Evolutionary conservation across 78 protist species (phyloP).

Genomic region (Planoprotostelium fungivorum): DNA sequence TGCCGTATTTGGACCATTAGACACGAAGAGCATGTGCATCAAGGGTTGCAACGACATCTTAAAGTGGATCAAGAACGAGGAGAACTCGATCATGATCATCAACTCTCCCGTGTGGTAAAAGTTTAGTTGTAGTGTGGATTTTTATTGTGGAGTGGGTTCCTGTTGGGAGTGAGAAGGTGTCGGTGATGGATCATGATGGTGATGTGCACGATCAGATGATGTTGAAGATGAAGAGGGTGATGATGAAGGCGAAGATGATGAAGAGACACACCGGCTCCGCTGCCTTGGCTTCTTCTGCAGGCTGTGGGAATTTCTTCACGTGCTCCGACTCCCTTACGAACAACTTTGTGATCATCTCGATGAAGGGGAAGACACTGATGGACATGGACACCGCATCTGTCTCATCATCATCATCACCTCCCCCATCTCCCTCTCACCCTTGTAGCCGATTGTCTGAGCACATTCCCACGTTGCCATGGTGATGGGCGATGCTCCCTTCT

Average conservation of each 20-base stretch:
- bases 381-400: not conserved
- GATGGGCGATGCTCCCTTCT: not conserved
- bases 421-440: not conserved
- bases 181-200: too few relatives aligned
- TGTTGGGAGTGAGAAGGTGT: too few relatives aligned
- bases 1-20: slow-evolving; percentile 62
- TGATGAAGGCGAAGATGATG: too few relatives aligned
- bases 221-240: too few relatives aligned
- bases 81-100: not conserved
- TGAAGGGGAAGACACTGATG: not conserved
- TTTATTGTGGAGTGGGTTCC: too few relatives aligned
- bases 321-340: not conserved
- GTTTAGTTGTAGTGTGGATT: too few relatives aligned
- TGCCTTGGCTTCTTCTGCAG: not conserved
- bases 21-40: slow-evolving; percentile 23
- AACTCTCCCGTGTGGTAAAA: not conserved
- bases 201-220: too few relatives aligned
- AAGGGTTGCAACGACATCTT: slow-evolving; percentile 23
- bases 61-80: slow-evolving; percentile 60
- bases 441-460: not conserved
- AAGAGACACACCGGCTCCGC: too few relatives aligned
- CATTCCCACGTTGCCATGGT: not conserved
- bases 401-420: too few relatives aligned
- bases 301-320: not conserved
- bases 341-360: not conserved